Percentiles rank a stretch among this genome's conserved stretches.
Evolutionary conservation across 108 stramenopile genomes (phyloP).

Genomic region (Parietichytrium sp.): DNA sequence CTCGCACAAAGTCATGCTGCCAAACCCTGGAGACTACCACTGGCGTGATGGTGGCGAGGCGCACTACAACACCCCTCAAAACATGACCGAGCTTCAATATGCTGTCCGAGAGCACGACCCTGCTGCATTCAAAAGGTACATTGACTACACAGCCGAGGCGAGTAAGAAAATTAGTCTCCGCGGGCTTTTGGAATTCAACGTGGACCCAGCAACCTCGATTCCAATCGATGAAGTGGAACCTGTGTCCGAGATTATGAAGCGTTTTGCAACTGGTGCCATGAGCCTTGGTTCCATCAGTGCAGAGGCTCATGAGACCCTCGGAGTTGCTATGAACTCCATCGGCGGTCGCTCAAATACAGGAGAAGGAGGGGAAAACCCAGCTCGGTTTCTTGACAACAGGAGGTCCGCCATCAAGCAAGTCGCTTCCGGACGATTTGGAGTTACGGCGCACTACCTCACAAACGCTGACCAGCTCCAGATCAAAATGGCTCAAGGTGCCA

Average conservation of each 20-base stretch:
- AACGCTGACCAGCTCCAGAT: slow-evolving; percentile 95
- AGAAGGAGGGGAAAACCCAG: slow-evolving; percentile 89
- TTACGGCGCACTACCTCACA: slow-evolving; percentile 89
- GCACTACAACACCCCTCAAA: slow-evolving; percentile 88
- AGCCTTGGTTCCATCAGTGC: slow-evolving; percentile 87
- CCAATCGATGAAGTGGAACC: slow-evolving; percentile 87
- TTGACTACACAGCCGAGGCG: slow-evolving; percentile 64
- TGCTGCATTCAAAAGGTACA: slow-evolving; percentile 15
- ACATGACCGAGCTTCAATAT: slow-evolving; percentile 83
- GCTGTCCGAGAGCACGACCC: background rate
- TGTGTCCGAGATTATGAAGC: slow-evolving; percentile 81
- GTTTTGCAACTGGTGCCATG: slow-evolving; percentile 92
- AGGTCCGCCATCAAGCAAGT: slow-evolving; percentile 90
- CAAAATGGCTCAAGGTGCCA: slow-evolving; percentile 96
- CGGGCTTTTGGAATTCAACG: slow-evolving; percentile 85
- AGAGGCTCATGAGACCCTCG: slow-evolving; percentile 89
- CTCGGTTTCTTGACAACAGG: slow-evolving; percentile 78
- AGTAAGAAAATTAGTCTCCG: slow-evolving; percentile 87
- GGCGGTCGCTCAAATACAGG: slow-evolving; percentile 90
- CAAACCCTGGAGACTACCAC: slow-evolving; percentile 92
- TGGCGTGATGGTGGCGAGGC: slow-evolving; percentile 93
- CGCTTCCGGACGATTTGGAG: slow-evolving; percentile 89
- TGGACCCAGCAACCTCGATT: slow-evolving; percentile 75
- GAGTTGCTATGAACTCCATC: slow-evolving; percentile 82
- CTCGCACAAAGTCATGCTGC: slow-evolving; percentile 71